Evolutionary conservation across 2,329 filamentous ascomycete genomes (phyloP), one percentile per base, ranked within the genome.

Genomic region (Fusarium sterilihyphosum): DNA sequence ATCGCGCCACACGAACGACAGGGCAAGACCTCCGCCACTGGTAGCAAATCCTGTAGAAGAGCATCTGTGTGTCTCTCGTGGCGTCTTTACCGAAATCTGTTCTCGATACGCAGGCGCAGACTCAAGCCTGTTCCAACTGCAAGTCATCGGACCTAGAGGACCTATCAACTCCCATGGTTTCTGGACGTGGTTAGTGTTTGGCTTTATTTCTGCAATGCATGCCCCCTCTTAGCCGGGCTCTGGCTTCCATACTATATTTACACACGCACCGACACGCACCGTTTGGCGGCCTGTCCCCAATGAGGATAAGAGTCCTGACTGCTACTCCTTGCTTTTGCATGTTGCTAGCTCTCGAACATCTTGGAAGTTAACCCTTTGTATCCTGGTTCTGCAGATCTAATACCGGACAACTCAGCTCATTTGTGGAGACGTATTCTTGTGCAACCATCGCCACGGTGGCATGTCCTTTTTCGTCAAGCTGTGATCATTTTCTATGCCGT

Each of bases 221-320:
- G 41, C n/a, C 26, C 49, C 20, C 38, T 73, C 53, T 59, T 41
- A 41, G 57, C 53, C 64, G 58, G 68, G 65, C 52, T 70, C 38
- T 66, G 41, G 47, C 50, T 41, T 58, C 50, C 20, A 60, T 70
- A 68, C 70, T 70, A 72, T 70, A 70, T 72, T 75, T 73, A 68
- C 75, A 61, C 75, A 54, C 62, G 49, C 66, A 67, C 69, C 46
- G 38, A 44, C 20, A 50, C n/a, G 29, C 44, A 69, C 41, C 40
- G 60, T 73, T 71, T 66, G 54, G 54, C 47, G 38, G 49, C 56
- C 47, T 59, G 53, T 31, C 47, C n/a, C 29, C 24, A 59, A 57
- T 33, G n/a, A 24, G 63, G 59, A 62, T 18, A 65, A 24, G 46
- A 52, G 26, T 26, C 18, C 46, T 47, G 35, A 29, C 40, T 59